phyloP scores from a whole-genome alignment of 192 early-diverging fungal genomes.

The Coemansia sp. region DNA sequence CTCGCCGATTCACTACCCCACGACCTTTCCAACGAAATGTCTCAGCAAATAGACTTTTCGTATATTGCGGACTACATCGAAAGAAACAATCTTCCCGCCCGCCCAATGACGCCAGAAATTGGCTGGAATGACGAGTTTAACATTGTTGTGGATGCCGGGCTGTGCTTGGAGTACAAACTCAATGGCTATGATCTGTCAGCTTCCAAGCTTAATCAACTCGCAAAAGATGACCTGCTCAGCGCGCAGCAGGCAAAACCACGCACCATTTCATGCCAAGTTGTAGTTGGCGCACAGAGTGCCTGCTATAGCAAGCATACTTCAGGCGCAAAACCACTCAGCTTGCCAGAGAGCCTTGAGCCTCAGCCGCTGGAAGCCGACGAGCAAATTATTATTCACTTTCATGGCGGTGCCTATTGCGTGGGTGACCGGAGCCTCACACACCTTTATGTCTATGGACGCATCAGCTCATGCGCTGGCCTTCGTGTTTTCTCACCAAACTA shows the following conservation, averaged over 20 bases:
- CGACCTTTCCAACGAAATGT: constrained; percentile 12
- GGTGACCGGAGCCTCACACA: constrained; percentile 46
- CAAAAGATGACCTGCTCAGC: constrained; percentile 1
- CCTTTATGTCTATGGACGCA: constrained; percentile 29
- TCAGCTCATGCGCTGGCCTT: constrained; percentile 20
- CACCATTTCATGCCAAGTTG: constrained; percentile 30
- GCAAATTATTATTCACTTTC: constrained; percentile 32
- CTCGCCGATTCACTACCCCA: constrained; percentile 38
- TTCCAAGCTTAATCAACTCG: constrained; percentile 16
- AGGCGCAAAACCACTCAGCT: neutral
- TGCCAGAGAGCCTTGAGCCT: neutral
- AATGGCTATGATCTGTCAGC: constrained; percentile 16
- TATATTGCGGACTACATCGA: constrained; percentile 31
- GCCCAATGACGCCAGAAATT: constrained; percentile 3
- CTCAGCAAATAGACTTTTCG: constrained; percentile 27
- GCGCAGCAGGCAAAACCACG: constrained; percentile 10
- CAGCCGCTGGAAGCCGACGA: constrained; percentile 21
- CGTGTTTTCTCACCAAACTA: constrained; percentile 47
- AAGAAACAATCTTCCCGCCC: constrained; percentile 27
- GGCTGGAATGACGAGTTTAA: constrained; percentile 31
- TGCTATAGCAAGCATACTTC: neutral
- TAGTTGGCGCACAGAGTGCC: constrained; percentile 4
- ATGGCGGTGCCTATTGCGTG: constrained; percentile 48
- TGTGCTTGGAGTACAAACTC: constrained; percentile 11
- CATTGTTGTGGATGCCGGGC: constrained; percentile 1